Evolutionary conservation across 1,284 basidiomycete genomes (phyloP), one percentile per base, ranked within the genome.

Genomic region (Meira nashicola): DNA sequence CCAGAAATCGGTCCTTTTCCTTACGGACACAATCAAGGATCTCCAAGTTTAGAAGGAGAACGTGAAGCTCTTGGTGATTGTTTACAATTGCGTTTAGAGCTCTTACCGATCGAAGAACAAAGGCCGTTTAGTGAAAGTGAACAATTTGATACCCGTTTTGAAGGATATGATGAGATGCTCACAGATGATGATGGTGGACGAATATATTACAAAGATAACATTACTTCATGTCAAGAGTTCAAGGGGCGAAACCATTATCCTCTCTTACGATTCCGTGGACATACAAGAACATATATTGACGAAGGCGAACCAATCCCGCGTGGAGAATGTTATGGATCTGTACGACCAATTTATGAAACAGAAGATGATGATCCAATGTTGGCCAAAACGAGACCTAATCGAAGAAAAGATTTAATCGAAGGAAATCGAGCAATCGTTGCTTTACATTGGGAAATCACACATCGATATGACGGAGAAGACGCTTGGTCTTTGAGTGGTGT

Each of bases 11-110:
- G 57, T 38, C 33, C 43, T 11, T 39, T 38, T n/a, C 41, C 51
- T 10, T 46, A 33, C 14, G 46, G 46, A 14, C 17, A 48, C 21
- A 14, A 5, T 9, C 12, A 23, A 14, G 23, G 17, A 14, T 17
- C 28, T 17, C 50, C 50, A 37, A 39, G 48, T 43, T 38, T 57
- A 6, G 15, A 51, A 33, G 39, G 23, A 14, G 33, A 53, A 17
- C 6, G 64, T 41, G 67, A 69, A 57, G 67, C 67, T 1, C 62
- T 69, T 0, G 68, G 68, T 12, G 68, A 70, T 52, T 67, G 62
- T 28, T 49, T 70, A n/a, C 64, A 68, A 51, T 58, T 70, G 8
- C 62, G 65, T 2, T 54, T 70, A 28, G 64, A 67, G 47, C 56
- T 70, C 12, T 41, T 70, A 23, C 66, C 68, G 17, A 63, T 64